Evolutionary conservation across 495 filamentous ascomycete species (phyloP), one percentile per base, ranked within the genome.

Genomic region (Talaromyces proteolyticus): DNA sequence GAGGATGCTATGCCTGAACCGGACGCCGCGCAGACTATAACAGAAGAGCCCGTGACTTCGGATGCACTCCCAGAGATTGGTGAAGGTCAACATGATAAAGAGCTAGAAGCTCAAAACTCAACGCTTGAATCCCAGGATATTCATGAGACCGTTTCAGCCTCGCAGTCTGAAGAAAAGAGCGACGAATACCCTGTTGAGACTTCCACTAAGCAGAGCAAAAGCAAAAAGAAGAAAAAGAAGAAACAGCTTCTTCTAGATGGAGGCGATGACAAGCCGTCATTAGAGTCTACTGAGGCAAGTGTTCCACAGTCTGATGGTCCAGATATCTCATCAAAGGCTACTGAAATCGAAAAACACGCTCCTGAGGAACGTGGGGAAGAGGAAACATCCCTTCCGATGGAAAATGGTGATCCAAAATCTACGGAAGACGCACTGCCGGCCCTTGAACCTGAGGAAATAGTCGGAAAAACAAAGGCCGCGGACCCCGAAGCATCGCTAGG

Each of bases 91-190:
- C n/a, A n/a, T n/a, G n/a, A n/a, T 14, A 16, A 41, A 83, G 22
- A 74, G 86, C 17, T 86, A 86, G n/a, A n/a, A n/a, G n/a, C n/a
- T n/a, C n/a, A n/a, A n/a, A n/a, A n/a, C n/a, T n/a, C n/a, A n/a
- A n/a, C n/a, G n/a, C n/a, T n/a, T n/a, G n/a, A n/a, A n/a, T n/a
- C n/a, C n/a, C 63, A 76, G 87, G 53, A 58, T 87, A 6, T 76
- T 85, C 34, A 87, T 88, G 84, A 85, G 82, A 54, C 83, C 84
- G 0, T 88, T 85, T 51, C 63, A 75, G 8, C 10, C 7, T 6
- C 8, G 38, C 38, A 2, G 2, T 17, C 38, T 41, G 18, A 41
- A 17, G 18, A 41, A 7, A 41, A 45, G 54, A 24, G 74, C 17
- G 51, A 44, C 24, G 44, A 40, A 22, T n/a, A 8, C 11, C 20